Evolutionary conservation across 768 basidiomycete genomes (phyloP), one percentile per base, ranked within the genome.

Genomic region (Tylopilus sp.): DNA sequence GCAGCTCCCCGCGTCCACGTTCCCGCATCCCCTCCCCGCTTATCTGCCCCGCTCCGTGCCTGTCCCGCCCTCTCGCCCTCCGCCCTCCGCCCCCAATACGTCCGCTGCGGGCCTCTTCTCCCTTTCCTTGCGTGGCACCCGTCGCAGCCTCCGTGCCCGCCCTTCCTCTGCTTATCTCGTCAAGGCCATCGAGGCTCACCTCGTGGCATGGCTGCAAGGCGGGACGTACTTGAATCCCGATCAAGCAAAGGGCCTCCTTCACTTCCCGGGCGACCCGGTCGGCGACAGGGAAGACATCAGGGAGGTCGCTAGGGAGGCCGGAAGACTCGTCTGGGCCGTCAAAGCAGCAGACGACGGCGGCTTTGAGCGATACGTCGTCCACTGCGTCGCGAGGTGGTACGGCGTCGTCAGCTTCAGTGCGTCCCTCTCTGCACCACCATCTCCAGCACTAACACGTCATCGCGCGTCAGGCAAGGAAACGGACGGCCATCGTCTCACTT

Each of bases 321-420:
- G 80, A 12, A 80, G 84, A 64, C 76, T 92, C 19, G 76, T 91
- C 5, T 92, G 90, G 90, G 76, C 73, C n/a, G 82, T 86, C 54
- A 61, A 52, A 26, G 14, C 42, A 1, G 60, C 31, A 74, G n/a
- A n/a, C 6, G 79, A 86, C 52, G 86, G 89, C 62, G 76, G 83
- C 0, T 92, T 90, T 71, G 83, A 86, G 26, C 78, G 90, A 29
- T 92, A 89, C 61, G 80, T 92, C 42, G 83, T 92, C 7, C 90
- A 93, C 58, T 92, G 89, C 58, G 85, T 87, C 53, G 88, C 89
- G 37, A 76, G 89, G 33, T 92, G 86, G 69, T 82, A 91, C 66
- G 83, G 83, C 53, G 68, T 92, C 54, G 85, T 92, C 61, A 87
- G 86, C 71, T 92, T 84, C 75, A 92, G 89, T 89, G 68, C 61